Evolutionary conservation across 148 eudicot genomes (phyloP), one percentile per base, ranked within the genome.

Genomic region (Fallopia convolvulus): DNA sequence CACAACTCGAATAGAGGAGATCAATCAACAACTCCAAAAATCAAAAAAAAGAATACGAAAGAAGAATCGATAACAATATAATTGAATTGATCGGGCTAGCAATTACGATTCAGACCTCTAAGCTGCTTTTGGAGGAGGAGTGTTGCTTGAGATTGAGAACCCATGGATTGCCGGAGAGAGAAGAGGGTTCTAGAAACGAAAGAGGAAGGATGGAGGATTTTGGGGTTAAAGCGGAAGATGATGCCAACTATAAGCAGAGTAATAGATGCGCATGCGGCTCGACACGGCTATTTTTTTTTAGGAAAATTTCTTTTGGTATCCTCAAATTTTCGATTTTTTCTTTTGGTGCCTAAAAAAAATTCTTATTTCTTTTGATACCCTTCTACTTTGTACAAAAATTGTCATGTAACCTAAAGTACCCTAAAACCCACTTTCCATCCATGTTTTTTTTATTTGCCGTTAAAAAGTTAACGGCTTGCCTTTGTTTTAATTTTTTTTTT

Each of bases 51-150:
- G n/a, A 50, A 50, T 15, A 17, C 6, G 56, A 50, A 13, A 4
- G n/a, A 50, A 50, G n/a, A 55, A n/a, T 6, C 23, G 23, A 20
- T n/a, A 55, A 5, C 61, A 20, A 55, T 21, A 20, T 21, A 15
- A 68, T 75, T 53, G 77, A 78, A 77, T n/a, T 46, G 23, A 30
- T 68, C 72, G 5, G 40, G 40, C 17, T 65, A 7, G 72, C 17
- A 66, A 66, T 33, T 33, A 50, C 48, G 23, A 32, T 32, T 71
- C 53, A 40, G 65, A 90, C 94, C 94, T 84, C 88, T 89, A 55
- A 90, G 90, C 78, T 90, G 94, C 81, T 90, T 90, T 65, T 90
- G 94, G 48, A 90, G 90, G 52, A 90, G 86, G 55, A 90, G 92
- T 72, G 87, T 85, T 49, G 94, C 94, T 84, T 90, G 94, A 77